These are phyloP conservation scores for Diaporthe humulicola DNA, from an alignment of 2,329 filamentous ascomycete genomes.

Conservation along the genomic window DNA sequence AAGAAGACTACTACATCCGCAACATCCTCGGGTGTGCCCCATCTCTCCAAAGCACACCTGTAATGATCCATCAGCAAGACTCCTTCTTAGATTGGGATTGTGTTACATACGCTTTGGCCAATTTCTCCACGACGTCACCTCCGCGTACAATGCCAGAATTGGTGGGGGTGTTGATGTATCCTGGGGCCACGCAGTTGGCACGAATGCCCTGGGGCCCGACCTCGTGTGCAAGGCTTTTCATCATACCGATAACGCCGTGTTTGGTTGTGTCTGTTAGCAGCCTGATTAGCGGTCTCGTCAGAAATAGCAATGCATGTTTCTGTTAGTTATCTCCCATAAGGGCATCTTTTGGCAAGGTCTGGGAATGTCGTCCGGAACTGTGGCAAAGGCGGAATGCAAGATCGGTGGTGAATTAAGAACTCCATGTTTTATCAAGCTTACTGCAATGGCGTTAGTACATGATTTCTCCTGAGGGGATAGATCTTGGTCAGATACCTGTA, in stretches of 20 bases:
- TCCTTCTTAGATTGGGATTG: conserved; percentile 48
- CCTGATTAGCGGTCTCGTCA: not conserved
- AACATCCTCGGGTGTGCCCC: conserved; percentile 47
- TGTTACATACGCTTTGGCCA: conserved; percentile 23
- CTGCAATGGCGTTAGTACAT: conserved; percentile 44
- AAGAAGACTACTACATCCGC: conserved; percentile 61
- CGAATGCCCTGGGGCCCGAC: conserved; percentile 54
- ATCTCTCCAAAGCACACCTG: conserved; percentile 43
- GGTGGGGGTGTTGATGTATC: conserved; percentile 47
- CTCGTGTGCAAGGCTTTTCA: conserved; percentile 57
- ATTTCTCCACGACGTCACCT: conserved; percentile 45
- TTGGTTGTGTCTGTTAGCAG: conserved; percentile 48
- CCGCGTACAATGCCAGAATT: conserved; percentile 62
- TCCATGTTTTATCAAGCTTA: not conserved
- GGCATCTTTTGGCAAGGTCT: not conserved
- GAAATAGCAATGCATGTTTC: too few species aligned
- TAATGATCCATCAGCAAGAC: conserved; percentile 26
- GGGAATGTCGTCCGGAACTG: too few species aligned
- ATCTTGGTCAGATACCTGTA: not conserved
- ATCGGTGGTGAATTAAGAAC: not conserved
- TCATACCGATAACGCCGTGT: conserved; percentile 57
- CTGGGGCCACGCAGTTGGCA: conserved; percentile 50
- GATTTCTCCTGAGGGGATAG: not conserved
- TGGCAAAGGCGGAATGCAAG: not conserved
- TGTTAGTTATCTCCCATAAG: fast-evolving